Base-by-base conservation (phyloP, 176 grass and related monocot genomes). In the Hordeum vulgare region DNA sequence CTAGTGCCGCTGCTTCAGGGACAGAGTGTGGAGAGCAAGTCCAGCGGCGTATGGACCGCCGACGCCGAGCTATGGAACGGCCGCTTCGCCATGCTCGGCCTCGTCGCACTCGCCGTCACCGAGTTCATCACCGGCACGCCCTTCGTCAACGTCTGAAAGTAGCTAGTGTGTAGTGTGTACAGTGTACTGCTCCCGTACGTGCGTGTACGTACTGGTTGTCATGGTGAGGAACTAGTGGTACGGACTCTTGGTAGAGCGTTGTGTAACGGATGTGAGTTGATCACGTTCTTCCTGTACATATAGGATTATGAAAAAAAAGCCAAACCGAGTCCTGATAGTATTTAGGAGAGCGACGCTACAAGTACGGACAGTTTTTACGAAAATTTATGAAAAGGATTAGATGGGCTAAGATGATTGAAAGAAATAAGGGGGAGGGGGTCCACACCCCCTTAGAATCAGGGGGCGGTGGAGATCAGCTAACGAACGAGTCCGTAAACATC, bases 11-110 rank as follows among this genome's bases (percentile, higher is more conserved):
- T 97, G 70, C 90, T 97, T 20, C 77, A 75, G 5, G 95, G 95
- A 1, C 73, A 83, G 11, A 94, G 11, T 60, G 88, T 78, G 1
- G 80, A 92, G 84, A 71, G n/a, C 9, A 89, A 84, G 72, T 58
- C 83, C 7, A 35, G 40, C 0, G 81, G 60, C 21, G 1, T 94
- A 3, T 86, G 90, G 86, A 91, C 12, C 45, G 88, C 88, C 13
- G 70, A 91, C 42, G 95, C 95, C 2, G 95, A 94, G 92, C 71
- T 97, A 59, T 97, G 95, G 92, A 97, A 97, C 47, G 95, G 95
- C 0, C 81, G 95, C 2, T 81, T 92, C 80, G 95, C 95, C 78
- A 97, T 97, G 95, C 54, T 97, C 59, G 95, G 92, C 0, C 81
- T 97, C 64, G 95, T 94, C 66, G 92, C 92, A 0, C 90, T 97